Conservation (phyloP, 208 protist genomes). For the Herpetomonas tarakana region DNA sequence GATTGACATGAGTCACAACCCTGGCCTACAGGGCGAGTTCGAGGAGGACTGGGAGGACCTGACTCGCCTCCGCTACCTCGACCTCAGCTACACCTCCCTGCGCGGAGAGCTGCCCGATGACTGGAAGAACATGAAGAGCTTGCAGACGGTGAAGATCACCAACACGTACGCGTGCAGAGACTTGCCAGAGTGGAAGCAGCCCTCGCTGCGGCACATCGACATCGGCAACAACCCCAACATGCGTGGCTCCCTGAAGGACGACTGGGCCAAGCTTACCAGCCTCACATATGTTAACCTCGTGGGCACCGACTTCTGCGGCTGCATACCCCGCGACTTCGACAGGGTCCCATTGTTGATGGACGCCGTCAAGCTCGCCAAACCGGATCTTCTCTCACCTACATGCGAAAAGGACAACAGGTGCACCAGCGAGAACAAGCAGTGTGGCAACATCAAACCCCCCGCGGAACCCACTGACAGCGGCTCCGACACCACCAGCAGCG, state of each 20-base stretch:
- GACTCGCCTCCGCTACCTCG: neutral
- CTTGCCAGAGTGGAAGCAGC: conserved; percentile 9
- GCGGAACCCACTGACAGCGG: neutral
- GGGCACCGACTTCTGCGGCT: conserved; percentile 11
- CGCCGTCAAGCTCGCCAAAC: conserved; percentile 8
- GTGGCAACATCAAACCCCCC: neutral
- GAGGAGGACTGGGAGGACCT: conserved; percentile 5
- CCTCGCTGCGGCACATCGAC: conserved; percentile 13
- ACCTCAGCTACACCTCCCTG: conserved; percentile 8
- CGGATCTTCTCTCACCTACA: neutral
- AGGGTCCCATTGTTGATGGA: conserved; percentile 8
- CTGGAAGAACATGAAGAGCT: conserved; percentile 1
- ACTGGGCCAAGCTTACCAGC: conserved; percentile 2
- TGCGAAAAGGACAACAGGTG: neutral
- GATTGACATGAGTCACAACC: conserved; percentile 10
- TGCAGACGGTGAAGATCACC: conserved; percentile 8
- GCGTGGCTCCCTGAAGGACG: conserved; percentile 4
- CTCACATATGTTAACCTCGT: conserved; percentile 14
- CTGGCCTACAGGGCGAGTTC: neutral
- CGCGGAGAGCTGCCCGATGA: conserved; percentile 1
- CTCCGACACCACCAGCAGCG: neutral
- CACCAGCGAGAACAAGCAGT: neutral
- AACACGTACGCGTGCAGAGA: conserved; percentile 3
- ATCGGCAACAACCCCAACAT: conserved; percentile 14
- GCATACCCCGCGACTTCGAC: neutral